These are phyloP conservation scores for Talaromyces sp. DNA, from an alignment of 2,329 filamentous ascomycete genomes.

Conservation along the genomic window DNA sequence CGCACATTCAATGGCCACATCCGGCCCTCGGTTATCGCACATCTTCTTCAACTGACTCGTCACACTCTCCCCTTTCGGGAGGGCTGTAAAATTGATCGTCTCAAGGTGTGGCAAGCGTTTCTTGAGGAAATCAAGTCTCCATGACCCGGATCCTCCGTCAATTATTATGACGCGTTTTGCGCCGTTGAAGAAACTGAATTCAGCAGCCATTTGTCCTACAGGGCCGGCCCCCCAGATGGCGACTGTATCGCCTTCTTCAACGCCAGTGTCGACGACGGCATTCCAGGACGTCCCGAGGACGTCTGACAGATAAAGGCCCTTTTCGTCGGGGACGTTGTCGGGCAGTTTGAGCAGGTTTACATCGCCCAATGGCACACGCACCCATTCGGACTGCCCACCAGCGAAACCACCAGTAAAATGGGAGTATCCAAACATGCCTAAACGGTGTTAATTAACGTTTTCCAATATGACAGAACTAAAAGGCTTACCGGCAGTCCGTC, in stretches of 20 bases:
- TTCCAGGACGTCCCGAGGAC: conserved; percentile 78
- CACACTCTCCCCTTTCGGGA: conserved; percentile 62
- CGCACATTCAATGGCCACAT: conserved; percentile 68
- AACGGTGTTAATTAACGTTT: too few species aligned
- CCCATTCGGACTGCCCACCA: conserved; percentile 83
- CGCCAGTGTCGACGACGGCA: conserved; percentile 75
- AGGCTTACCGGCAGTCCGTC: conserved; percentile 63
- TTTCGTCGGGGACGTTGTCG: conserved; percentile 77
- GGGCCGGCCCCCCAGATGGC: conserved; percentile 86
- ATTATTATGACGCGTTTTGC: conserved; percentile 74
- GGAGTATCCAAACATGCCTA: conserved; percentile 65
- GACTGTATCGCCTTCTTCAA: conserved; percentile 72
- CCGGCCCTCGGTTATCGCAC: conserved; percentile 64
- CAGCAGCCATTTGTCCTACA: conserved; percentile 74
- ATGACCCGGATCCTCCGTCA: conserved; percentile 62
- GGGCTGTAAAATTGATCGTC: conserved; percentile 65
- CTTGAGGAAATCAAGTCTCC: conserved; percentile 66
- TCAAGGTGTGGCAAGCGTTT: conserved; percentile 63
- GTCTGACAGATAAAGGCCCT: conserved; percentile 76
- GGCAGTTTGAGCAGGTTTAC: conserved; percentile 78
- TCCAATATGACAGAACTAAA: neutral
- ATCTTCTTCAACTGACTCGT: conserved; percentile 71
- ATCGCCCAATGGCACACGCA: conserved; percentile 74
- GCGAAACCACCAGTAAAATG: conserved; percentile 82
- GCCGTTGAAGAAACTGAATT: conserved; percentile 66